Base-by-base conservation (phyloP, 257 asterid genomes). In the Mitragyna speciosa region DNA sequence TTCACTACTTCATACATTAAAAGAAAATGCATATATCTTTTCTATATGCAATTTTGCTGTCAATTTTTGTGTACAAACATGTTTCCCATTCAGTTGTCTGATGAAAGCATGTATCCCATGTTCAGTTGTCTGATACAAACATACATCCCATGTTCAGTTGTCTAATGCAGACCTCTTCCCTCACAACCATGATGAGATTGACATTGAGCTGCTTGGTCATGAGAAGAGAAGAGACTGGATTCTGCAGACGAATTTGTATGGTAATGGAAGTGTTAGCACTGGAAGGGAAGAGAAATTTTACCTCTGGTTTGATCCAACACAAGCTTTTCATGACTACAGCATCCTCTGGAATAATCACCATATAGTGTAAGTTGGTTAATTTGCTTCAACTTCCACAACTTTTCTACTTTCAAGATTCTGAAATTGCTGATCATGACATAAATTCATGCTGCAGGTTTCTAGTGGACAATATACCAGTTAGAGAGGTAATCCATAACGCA, bases 221-320 rank as follows among this genome's bases (percentile, higher is more conserved):
- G 96, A 92, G 79, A 92, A 89, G 76, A 86, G 94, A 83, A 86
- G 93, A 79, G 94, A 92, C 6, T 94, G 96, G 97, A 88, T 90
- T 33, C 84, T 94, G 12, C 98, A 94, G 76, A 94, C 97, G 1
- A 94, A 92, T 85, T 79, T 92, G 47, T 94, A 94, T 26, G 96
- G 98, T 19, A 94, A 92, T 84, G 98, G 98, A 77, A 94, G 98
- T 76, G 94, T 91, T 16, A 86, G 80, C 31, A 94, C 90, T 0
- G 97, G 97, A 73, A 84, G 97, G 58, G 98, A 92, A 83, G 98
- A 94, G 83, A 94, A 94, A 76, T 82, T 94, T 78, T 89, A 92
- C 91, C 94, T 92, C 19, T 94, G 98, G 98, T 94, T 94, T 70
- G 97, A 94, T 81, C 98, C 97, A 7, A 94, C 97, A 12, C 77